Base-by-base conservation (phyloP, 768 basidiomycete species). In the Agrocybe praecox region DNA sequence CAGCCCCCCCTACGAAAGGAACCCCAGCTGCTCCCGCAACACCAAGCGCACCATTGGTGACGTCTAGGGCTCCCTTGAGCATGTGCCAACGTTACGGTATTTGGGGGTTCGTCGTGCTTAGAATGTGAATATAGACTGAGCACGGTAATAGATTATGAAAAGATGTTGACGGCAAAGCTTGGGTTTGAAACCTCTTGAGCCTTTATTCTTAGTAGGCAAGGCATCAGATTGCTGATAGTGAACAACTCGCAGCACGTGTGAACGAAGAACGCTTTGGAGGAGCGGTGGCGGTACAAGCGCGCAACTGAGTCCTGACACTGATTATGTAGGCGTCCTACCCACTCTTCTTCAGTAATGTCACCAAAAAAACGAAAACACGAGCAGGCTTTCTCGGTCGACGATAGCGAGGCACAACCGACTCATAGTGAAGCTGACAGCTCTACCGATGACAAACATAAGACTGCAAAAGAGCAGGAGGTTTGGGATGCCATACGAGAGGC, bases 401-500 rank as follows among this genome's bases (percentile, higher is more conserved):
- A 67, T 17, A 55, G 63, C 8, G 66, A 65, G 26, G 42, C 57
- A 12, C 53, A 51, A 47, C 44, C 54, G 21, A 34, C 52, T 2
- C 65, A 61, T 45, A 70, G 71, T 49, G 67, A 70, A n/a, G 69
- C 70, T 23, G 60, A 67, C 17, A 66, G 61, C 15, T 11, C 19
- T 62, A 66, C 47, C 57, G 48, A 18, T 50, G 59, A 55, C 19
- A 55, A 58, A 50, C 58, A 62, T 60, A 58, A 63, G 60, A 45
- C 66, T 21, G 77, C 82, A 63, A 85, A 81, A 67, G 88, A 88
- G 62, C 78, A 74, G 56, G 84, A 85, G 29, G 77, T 90, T 34
- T 90, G 89, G 89, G 86, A 89, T 46, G 75, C 84, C 36, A 82
- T 93, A 67, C 82, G 84, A 65, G 92, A 93, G 64, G 89, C 93